phyloP scores from a whole-genome alignment of 2,329 filamentous ascomycete genomes.

The Arthrobotrys sinensis region DNA sequence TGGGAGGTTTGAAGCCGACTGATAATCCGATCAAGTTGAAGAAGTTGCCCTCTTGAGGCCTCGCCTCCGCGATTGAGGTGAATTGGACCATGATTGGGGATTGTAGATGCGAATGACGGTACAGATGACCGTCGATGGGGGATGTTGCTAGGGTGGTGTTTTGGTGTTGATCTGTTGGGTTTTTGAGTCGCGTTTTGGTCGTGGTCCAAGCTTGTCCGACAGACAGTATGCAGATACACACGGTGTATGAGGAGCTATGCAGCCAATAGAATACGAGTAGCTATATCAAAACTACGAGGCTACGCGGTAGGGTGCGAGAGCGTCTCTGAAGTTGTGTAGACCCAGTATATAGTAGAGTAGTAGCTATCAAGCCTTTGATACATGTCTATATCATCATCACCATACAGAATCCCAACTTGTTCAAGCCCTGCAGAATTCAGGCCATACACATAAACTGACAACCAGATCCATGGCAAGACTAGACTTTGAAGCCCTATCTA shows the following conservation, averaged over 20 bases:
- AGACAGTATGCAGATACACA: neutral
- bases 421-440: neutral
- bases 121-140: neutral
- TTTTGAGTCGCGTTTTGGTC: conserved; percentile 34
- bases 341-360: too few species aligned
- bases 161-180: conserved; percentile 47
- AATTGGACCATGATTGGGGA: conserved; percentile 14
- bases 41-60: neutral
- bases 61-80: conserved; percentile 36
- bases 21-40: conserved; percentile 35
- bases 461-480: too few species aligned
- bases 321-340: too few species aligned
- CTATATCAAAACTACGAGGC: too few species aligned
- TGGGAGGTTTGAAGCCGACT: conserved; percentile 40
- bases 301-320: too few species aligned
- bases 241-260: too few species aligned
- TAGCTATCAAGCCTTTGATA: too few species aligned
- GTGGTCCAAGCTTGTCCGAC: neutral
- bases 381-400: neutral
- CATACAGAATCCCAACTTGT: too few species aligned
- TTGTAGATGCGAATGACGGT: conserved; percentile 3
- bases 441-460: too few species aligned
- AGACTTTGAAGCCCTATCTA: too few species aligned
- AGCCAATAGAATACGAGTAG: neutral
- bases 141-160: conserved; percentile 8